Evolutionary conservation across 2,329 filamentous ascomycete genomes (phyloP), one percentile per base, ranked within the genome.

Genomic region (Grosmannia penicillata): DNA sequence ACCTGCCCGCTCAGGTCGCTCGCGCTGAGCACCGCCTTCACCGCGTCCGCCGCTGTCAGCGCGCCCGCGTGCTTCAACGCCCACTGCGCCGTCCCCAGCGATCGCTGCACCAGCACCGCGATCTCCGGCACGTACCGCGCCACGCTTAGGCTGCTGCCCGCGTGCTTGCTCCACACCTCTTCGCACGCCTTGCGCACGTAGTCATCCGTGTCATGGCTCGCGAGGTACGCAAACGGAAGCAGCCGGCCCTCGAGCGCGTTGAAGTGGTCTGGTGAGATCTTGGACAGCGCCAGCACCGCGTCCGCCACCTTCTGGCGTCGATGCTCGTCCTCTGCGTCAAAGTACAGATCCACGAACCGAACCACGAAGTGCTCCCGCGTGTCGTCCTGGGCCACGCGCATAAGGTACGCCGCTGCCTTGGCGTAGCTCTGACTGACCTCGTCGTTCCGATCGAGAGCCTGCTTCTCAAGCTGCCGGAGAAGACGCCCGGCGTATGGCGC

Each of bases 401-500:
- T 70, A 39, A 96, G 66, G 54, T 96, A 96, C 0, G 89, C 91
- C 18, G 85, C 74, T 4, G 87, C 78, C 38, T 77, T 78, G 17
- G 87, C 89, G 54, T 95, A 98, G 3, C 82, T 82, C 44, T 82
- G 80, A 52, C 82, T 87, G 40, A 95, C 87, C 15, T 93, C 91
- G 49, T 95, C 86, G 52, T 98, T 98, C 45, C 82, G 79, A 55
- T 98, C 91, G 36, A 94, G 70, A 1, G 87, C 74, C 41, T 87
- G 75, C 55, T 84, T 89, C 50, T 85, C 75, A 45, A 94, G 70
- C 9, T 86, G 55, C 46, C 78, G 79, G 36, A 95, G 64, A 50
- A 95, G 86, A 8, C 70, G 66, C 45, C 82, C 74, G 11, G 83
- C 78, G 50, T 87, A 77, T 0, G 82, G 77, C 27, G 70, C 72